A percentile compares a stretch with the other conserved stretches of the same genome.
phyloP scores from a whole-genome alignment of 2,329 filamentous ascomycete species.

The Phaeosphaeria sp. region DNA sequence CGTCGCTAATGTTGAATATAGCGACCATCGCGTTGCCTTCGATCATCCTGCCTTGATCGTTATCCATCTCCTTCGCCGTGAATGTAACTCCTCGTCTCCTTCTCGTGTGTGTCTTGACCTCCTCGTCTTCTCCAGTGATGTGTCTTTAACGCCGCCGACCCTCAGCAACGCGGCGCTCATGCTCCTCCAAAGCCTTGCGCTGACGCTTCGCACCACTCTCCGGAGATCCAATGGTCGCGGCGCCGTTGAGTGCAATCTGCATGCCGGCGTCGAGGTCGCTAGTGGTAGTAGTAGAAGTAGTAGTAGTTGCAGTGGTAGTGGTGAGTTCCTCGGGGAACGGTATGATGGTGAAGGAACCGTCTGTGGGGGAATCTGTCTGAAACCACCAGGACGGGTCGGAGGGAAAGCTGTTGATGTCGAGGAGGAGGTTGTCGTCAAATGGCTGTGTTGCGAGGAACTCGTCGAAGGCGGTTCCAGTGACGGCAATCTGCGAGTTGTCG shows the following conservation, averaged over 20 bases:
- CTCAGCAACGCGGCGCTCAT: background rate
- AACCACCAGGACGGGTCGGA: too few relatives aligned
- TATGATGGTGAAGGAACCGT: background rate
- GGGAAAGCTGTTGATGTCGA: too few relatives aligned
- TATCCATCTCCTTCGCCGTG: background rate
- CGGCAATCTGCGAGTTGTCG: too few relatives aligned
- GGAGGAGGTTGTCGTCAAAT: too few relatives aligned
- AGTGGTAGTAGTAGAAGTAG: too few relatives aligned
- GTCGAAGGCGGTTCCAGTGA: too few relatives aligned
- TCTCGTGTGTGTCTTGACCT: background rate
- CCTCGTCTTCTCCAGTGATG: background rate
- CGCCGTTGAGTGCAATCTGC: background rate
- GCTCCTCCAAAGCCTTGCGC: background rate
- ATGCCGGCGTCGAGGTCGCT: background rate
- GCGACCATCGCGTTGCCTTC: background rate
- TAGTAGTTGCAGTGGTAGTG: background rate
- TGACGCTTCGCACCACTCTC: background rate
- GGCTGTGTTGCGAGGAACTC: too few relatives aligned
- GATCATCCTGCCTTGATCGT: too few relatives aligned
- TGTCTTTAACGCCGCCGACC: background rate
- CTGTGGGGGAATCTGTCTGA: too few relatives aligned
- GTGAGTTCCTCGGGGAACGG: background rate
- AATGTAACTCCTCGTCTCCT: background rate
- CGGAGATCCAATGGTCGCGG: background rate
- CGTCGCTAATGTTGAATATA: background rate